phyloP scores from a whole-genome alignment of 768 basidiomycete species.

The Lactifluus subvellereus region DNA sequence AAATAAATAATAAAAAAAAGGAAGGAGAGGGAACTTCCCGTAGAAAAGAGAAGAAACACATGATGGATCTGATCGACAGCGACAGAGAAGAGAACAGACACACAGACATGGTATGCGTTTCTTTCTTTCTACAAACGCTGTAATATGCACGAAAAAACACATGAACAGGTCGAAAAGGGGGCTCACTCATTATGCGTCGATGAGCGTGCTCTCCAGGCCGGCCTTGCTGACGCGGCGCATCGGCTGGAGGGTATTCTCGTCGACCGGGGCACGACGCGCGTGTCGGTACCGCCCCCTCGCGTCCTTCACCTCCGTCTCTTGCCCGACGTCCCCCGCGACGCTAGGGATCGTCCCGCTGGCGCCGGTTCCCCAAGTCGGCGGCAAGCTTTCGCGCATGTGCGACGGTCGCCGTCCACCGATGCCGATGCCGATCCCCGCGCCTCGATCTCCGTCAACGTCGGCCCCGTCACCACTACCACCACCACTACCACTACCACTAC shows the following conservation, averaged over 20 bases:
- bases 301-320: conserved; percentile 89
- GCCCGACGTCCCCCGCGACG: conserved; percentile 59
- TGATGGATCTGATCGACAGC: no score
- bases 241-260: conserved; percentile 85
- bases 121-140: no score
- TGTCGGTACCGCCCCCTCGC: conserved; percentile 81
- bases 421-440: conserved; percentile 36
- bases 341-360: conserved; percentile 21
- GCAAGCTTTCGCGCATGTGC: conserved; percentile 71
- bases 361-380: conserved; percentile 42
- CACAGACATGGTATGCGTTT: no score
- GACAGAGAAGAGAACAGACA: no score
- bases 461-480: conserved; percentile 19
- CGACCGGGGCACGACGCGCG: conserved; percentile 79
- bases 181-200: background rate
- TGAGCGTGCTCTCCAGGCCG: conserved; percentile 63
- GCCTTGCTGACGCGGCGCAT: conserved; percentile 89
- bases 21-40: no score
- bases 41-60: no score
- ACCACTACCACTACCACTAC: conserved; percentile 28
- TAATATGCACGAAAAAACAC: background rate
- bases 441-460: conserved; percentile 31
- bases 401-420: conserved; percentile 44
- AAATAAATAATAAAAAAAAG: no score
- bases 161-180: background rate